Conservation (phyloP, 257 asterid genomes). For the Coffea eugenioides region DNA sequence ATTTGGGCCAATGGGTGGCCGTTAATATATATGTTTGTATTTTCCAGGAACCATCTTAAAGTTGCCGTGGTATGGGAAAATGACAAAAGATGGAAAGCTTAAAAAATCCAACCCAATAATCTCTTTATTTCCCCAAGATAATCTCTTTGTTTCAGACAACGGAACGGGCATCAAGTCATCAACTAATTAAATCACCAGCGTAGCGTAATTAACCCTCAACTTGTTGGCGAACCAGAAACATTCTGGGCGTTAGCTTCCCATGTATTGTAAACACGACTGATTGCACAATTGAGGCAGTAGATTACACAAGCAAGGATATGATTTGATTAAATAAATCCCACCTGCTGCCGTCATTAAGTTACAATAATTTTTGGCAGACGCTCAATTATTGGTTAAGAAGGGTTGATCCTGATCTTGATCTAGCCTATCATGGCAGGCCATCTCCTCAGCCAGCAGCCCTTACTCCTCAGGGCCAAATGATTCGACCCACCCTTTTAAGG, state of each 20-base stretch:
- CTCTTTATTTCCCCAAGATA: not conserved
- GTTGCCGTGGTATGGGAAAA: too few relatives aligned
- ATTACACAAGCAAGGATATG: not conserved
- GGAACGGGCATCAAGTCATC: too few relatives aligned
- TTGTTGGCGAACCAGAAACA: not conserved
- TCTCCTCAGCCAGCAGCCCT: too few relatives aligned
- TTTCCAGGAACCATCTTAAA: too few relatives aligned
- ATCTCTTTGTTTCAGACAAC: too few relatives aligned
- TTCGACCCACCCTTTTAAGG: not conserved
- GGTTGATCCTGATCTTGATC: not conserved
- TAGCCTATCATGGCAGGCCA: not conserved
- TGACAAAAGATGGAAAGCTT: too few relatives aligned
- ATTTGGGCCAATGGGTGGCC: too few relatives aligned
- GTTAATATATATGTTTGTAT: too few relatives aligned
- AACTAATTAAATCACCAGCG: too few relatives aligned
- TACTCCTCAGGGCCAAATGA: not conserved
- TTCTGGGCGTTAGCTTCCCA: not conserved
- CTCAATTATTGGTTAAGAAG: slow-evolving; percentile 16
- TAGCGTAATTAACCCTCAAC: too few relatives aligned
- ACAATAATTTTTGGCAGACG: not conserved
- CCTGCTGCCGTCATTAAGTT: not conserved
- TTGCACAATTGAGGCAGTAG: not conserved
- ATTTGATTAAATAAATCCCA: not conserved
- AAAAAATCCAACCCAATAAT: too few relatives aligned
- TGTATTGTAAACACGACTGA: not conserved